A percentile compares a stretch with the other conserved stretches of the same genome.
phyloP scores from a whole-genome alignment of 345 rosid species.

The Chamaenerion angustifolium region DNA sequence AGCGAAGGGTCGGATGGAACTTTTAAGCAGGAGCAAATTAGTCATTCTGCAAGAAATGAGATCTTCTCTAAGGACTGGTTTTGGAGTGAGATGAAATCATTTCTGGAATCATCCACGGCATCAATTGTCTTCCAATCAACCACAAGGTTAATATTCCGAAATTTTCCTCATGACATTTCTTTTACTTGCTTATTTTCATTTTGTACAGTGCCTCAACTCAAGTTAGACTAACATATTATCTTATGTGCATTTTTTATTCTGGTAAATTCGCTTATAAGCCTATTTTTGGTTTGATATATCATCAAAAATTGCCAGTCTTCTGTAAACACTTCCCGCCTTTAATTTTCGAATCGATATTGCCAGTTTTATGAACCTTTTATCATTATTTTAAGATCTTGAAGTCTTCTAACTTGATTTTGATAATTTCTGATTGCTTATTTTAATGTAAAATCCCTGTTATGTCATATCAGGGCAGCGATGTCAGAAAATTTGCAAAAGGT shows the following conservation, averaged over 20 bases:
- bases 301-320: too few species aligned
- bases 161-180: not conserved
- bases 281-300: too few species aligned
- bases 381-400: too few species aligned
- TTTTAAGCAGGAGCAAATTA: constrained; percentile 12
- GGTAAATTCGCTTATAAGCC: too few species aligned
- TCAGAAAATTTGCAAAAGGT: constrained; percentile 40
- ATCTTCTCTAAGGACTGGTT: constrained; percentile 28
- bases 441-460: too few species aligned
- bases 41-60: constrained; percentile 15
- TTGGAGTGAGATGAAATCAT: constrained; percentile 53
- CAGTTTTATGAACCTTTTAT: too few species aligned
- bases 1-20: constrained; percentile 11
- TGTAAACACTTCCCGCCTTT: too few species aligned
- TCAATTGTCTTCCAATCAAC: constrained; percentile 33
- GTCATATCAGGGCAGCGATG: constrained; percentile 42
- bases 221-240: not conserved
- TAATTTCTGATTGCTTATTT: too few species aligned
- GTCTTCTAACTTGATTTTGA: too few species aligned
- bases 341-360: too few species aligned
- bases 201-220: not conserved
- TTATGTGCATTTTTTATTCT: too few species aligned
- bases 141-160: constrained; percentile 38
- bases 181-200: not conserved
- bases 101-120: constrained; percentile 39